These are phyloP conservation scores for Ophiostoma ulmi DNA, from an alignment of 2,329 filamentous ascomycete species.

Conservation along the genomic window DNA sequence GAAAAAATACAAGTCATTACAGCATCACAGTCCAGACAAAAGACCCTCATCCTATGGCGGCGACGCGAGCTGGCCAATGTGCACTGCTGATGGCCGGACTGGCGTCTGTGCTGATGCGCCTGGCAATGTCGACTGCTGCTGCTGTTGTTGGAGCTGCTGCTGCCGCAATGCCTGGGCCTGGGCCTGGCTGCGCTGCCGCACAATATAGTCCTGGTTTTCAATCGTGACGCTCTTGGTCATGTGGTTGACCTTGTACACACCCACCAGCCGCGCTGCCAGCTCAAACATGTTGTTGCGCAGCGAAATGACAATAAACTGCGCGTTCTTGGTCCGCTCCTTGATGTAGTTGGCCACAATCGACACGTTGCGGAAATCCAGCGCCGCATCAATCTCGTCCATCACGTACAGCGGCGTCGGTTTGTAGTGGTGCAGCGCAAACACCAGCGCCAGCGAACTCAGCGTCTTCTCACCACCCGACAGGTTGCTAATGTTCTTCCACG, in stretches of 20 bases:
- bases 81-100: slow-evolving; percentile 18
- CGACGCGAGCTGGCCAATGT: slow-evolving; percentile 24
- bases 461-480: slow-evolving; percentile 97
- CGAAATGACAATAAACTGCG: slow-evolving; percentile 97
- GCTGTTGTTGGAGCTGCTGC: slow-evolving; percentile 32
- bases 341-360: slow-evolving; percentile 98
- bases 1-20: neutral
- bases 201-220: slow-evolving; percentile 74
- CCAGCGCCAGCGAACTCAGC: slow-evolving; percentile 81
- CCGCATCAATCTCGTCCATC: slow-evolving; percentile 99
- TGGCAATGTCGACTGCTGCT: slow-evolving; percentile 17
- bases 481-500: slow-evolving; percentile 99
- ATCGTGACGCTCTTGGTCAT: slow-evolving; percentile 94
- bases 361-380: slow-evolving; percentile 95
- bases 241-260: slow-evolving; percentile 99
- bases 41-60: slow-evolving; percentile 22
- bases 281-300: slow-evolving; percentile 99
- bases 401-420: slow-evolving; percentile 97
- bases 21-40: neutral
- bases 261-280: slow-evolving; percentile 87
- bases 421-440: slow-evolving; percentile 98
- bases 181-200: slow-evolving; percentile 36
- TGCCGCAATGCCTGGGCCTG: slow-evolving; percentile 22
- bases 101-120: neutral
- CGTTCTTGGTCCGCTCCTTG: slow-evolving; percentile 98